Conservation (phyloP, 2,329 filamentous ascomycete species). For the Chrysoporthe cubensis region DNA sequence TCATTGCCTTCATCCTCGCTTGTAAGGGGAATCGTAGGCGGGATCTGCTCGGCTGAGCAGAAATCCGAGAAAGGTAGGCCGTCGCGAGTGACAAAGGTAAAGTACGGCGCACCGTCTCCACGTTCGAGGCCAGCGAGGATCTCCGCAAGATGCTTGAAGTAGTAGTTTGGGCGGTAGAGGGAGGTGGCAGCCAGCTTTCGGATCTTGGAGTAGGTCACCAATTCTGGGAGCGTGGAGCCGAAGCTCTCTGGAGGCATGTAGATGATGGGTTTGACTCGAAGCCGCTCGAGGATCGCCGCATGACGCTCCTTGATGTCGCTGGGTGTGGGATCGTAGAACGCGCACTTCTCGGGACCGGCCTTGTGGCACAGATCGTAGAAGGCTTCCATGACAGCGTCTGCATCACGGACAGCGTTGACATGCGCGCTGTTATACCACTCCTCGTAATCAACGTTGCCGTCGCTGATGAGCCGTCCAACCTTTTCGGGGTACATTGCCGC, state of each 20-base stretch:
- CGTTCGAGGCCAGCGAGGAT: constrained; percentile 48
- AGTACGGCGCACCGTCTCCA: constrained; percentile 50
- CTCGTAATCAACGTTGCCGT: constrained; percentile 57
- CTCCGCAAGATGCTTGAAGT: constrained; percentile 47
- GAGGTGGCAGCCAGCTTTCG: constrained; percentile 47
- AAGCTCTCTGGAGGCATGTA: constrained; percentile 36
- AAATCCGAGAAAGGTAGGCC: constrained; percentile 31
- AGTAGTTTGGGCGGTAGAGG: constrained; percentile 50
- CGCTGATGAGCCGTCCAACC: constrained; percentile 54
- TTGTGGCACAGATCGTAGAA: constrained; percentile 59
- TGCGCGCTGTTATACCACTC: constrained; percentile 54
- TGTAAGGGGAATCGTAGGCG: constrained; percentile 38
- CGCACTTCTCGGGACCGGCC: constrained; percentile 53
- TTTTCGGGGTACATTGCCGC: constrained; percentile 56
- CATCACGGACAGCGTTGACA: constrained; percentile 55
- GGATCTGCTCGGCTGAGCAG: constrained; percentile 38
- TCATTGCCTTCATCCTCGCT: constrained; percentile 39
- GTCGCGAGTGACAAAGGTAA: constrained; percentile 37
- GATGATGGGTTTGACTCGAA: constrained; percentile 50
- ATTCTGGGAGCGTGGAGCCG: constrained; percentile 47
- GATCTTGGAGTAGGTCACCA: constrained; percentile 55
- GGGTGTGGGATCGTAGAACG: constrained; percentile 45
- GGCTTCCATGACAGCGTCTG: constrained; percentile 55
- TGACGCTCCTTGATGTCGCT: constrained; percentile 46
- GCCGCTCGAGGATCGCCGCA: constrained; percentile 42